Conservation (phyloP, 768 basidiomycete species). For the Boletus speciosus region DNA sequence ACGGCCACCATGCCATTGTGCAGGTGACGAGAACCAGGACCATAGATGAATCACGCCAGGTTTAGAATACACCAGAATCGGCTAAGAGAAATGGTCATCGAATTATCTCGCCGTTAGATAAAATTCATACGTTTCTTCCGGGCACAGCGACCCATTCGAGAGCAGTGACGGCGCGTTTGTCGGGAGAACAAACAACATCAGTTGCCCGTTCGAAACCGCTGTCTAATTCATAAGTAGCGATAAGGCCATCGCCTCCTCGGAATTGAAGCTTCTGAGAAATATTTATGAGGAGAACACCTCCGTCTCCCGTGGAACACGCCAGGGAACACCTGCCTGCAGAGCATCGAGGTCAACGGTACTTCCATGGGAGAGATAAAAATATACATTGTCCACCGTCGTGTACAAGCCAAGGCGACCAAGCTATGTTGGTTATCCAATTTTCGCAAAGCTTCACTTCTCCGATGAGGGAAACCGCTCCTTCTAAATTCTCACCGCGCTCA, state of each 20-base stretch:
- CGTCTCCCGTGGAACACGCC: constrained; percentile 58
- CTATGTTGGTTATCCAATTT: constrained; percentile 61
- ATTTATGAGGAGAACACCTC: constrained; percentile 53
- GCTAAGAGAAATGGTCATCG: constrained; percentile 33
- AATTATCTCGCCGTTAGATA: constrained; percentile 2
- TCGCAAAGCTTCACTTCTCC: constrained; percentile 44
- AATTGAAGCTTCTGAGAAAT: constrained; percentile 45
- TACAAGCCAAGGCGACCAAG: constrained; percentile 56
- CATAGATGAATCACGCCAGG: constrained; percentile 62
- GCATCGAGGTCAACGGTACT: constrained; percentile 7
- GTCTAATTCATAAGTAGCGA: constrained; percentile 34
- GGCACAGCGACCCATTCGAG: constrained; percentile 53
- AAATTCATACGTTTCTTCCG: constrained; percentile 36
- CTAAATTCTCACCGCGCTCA: constrained; percentile 6
- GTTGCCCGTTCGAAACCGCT: constrained; percentile 29
- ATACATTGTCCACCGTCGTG: constrained; percentile 41
- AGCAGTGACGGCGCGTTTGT: constrained; percentile 46
- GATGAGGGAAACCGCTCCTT: constrained; percentile 32
- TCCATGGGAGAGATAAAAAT: constrained; percentile 15
- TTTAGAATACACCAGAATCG: constrained; percentile 55
- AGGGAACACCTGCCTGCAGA: constrained; percentile 52
- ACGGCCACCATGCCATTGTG: constrained; percentile 49
- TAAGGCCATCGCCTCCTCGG: constrained; percentile 18
- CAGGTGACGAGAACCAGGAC: constrained; percentile 34
- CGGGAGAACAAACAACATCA: constrained; percentile 32